A percentile compares a stretch with the other conserved stretches of the same genome.
phyloP scores from a whole-genome alignment of 108 stramenopile species.

The Cyclotella baltica region DNA sequence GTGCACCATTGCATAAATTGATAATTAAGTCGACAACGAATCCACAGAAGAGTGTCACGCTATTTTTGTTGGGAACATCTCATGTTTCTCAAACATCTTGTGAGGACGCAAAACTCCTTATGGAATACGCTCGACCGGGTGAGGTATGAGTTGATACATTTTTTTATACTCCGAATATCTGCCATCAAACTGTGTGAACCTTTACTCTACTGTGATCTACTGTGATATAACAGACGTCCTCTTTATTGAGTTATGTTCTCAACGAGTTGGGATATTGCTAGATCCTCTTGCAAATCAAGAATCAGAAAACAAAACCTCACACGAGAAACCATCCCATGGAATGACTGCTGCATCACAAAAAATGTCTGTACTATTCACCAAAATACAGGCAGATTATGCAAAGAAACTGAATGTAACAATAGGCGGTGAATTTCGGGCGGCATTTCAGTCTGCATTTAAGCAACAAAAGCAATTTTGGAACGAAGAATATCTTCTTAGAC shows the following conservation, averaged over 20 bases:
- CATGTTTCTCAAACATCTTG: constrained; percentile 84
- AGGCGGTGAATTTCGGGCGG: constrained; percentile 82
- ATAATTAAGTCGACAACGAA: constrained; percentile 7
- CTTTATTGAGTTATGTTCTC: constrained; percentile 85
- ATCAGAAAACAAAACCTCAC: constrained; percentile 18
- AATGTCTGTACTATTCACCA: constrained; percentile 58
- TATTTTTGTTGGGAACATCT: constrained; percentile 83
- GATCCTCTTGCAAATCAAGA: constrained; percentile 23
- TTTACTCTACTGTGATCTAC: no score
- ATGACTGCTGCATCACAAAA: constrained; percentile 40
- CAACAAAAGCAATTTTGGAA: constrained; percentile 51
- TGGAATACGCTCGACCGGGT: constrained; percentile 70
- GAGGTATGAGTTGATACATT: constrained; percentile 1
- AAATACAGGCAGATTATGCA: constrained; percentile 84
- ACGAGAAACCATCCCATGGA: background rate
- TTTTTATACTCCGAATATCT: background rate
- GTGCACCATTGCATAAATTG: constrained; percentile 43
- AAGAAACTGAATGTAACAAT: constrained; percentile 80
- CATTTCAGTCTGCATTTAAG: constrained; percentile 54
- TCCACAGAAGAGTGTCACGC: constrained; percentile 26
- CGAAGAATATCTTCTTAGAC: background rate
- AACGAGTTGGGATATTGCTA: constrained; percentile 70
- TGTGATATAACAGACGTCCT: constrained; percentile 48
- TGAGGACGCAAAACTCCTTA: constrained; percentile 66
- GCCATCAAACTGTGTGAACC: background rate